These are phyloP conservation scores for Penicillium waksmanii DNA, from an alignment of 495 filamentous ascomycete species.

Conservation along the genomic window DNA sequence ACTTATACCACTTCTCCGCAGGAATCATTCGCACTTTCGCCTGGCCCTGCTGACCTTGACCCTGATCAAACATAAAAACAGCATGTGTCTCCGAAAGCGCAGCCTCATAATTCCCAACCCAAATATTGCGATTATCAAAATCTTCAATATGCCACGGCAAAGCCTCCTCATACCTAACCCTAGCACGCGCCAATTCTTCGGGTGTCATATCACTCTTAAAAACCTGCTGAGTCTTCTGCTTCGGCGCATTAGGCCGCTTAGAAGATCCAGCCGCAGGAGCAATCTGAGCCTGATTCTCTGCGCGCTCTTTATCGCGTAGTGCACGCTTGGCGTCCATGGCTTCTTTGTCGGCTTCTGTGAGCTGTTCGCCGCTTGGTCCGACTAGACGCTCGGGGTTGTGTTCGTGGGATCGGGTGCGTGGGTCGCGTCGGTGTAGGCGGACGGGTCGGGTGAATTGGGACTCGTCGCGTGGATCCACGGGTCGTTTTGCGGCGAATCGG, in stretches of 20 bases:
- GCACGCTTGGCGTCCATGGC: constrained; percentile 65
- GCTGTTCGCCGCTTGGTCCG: constrained; percentile 42
- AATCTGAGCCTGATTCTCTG: constrained; percentile 83
- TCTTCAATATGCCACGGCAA: constrained; percentile 97
- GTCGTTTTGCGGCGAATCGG: constrained; percentile 66
- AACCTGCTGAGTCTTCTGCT: constrained; percentile 68
- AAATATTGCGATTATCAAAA: constrained; percentile 89
- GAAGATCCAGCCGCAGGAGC: constrained; percentile 68
- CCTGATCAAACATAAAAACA: constrained; percentile 66
- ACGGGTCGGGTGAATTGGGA: constrained; percentile 86
- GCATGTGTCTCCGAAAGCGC: constrained; percentile 78
- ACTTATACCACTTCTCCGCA: constrained; percentile 93
- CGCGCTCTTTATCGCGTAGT: constrained; percentile 79
- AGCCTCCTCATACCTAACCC: constrained; percentile 91
- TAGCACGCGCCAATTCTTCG: constrained; percentile 74
- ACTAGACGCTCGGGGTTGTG: constrained; percentile 49
- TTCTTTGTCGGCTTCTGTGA: constrained; percentile 70
- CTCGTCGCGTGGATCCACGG: constrained; percentile 73
- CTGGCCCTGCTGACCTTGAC: no score
- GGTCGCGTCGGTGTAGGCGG: constrained; percentile 84
- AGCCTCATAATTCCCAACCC: constrained; percentile 88
- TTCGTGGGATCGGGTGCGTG: constrained; percentile 64
- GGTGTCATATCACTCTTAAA: constrained; percentile 83
- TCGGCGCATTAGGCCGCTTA: constrained; percentile 61
- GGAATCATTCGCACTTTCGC: constrained; percentile 82